Conservation (phyloP, 331 rosid species). For the Pyrus hybrid region DNA sequence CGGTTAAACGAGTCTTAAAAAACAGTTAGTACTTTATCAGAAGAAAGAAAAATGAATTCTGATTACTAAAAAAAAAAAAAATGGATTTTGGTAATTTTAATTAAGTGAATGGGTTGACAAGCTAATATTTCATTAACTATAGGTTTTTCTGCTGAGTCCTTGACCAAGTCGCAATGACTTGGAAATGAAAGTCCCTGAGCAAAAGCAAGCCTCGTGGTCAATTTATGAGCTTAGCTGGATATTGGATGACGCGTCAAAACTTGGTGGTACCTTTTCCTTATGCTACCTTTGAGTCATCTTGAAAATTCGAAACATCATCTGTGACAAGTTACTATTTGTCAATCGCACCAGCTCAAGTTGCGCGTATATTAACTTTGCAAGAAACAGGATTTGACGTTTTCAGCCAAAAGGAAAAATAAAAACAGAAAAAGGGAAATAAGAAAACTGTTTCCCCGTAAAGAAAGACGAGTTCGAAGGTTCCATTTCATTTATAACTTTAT, state of each 20-base stretch:
- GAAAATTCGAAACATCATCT: neutral
- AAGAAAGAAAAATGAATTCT: too few relatives aligned
- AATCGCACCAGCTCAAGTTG: neutral
- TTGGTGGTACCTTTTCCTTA: neutral
- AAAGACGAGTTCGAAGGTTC: too few relatives aligned
- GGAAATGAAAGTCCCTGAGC: neutral
- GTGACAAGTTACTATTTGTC: neutral
- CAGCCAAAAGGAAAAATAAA: neutral
- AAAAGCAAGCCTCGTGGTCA: neutral
- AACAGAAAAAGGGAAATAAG: neutral
- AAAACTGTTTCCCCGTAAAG: neutral
- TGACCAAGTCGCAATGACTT: neutral
- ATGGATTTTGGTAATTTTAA: too few relatives aligned
- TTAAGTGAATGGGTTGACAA: neutral
- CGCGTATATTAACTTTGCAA: neutral
- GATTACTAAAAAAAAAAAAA: too few relatives aligned
- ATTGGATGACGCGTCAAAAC: neutral
- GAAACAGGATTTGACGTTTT: neutral
- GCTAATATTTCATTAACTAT: neutral
- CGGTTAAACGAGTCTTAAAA: too few relatives aligned
- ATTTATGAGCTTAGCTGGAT: neutral
- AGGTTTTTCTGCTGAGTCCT: neutral
- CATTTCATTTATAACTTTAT: too few relatives aligned
- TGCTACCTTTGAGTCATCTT: too few relatives aligned
- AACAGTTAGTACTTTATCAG: too few relatives aligned